Conservation (phyloP, 129 eudicot species). For the Heracleum sosnowskyi region DNA sequence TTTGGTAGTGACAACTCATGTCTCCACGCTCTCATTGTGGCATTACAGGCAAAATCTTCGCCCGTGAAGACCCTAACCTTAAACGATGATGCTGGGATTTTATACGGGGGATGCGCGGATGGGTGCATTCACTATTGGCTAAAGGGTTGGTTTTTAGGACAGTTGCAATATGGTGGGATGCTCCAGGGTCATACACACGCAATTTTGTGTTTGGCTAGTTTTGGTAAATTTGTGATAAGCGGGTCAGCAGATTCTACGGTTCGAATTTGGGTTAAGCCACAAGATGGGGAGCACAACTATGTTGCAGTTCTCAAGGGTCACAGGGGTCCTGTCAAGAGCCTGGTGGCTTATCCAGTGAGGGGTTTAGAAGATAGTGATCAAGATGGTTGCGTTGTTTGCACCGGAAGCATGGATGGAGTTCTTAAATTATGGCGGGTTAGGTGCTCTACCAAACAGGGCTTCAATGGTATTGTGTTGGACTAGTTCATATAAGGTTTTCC, state of each 20-base stretch:
- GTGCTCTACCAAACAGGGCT: not conserved
- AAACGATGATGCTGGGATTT: slow-evolving; percentile 23
- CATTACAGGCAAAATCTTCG: slow-evolving; percentile 34
- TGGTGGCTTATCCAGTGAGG: slow-evolving; percentile 19
- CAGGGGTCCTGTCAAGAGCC: slow-evolving; percentile 39
- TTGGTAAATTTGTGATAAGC: slow-evolving; percentile 26
- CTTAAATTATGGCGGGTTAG: slow-evolving; percentile 39
- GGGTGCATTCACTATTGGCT: slow-evolving; percentile 52
- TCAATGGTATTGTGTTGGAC: too few species aligned
- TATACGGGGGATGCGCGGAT: slow-evolving; percentile 48
- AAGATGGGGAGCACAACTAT: slow-evolving; percentile 33
- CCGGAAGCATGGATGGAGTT: slow-evolving; percentile 46
- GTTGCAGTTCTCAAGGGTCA: slow-evolving; percentile 39
- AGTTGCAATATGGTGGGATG: slow-evolving; percentile 39
- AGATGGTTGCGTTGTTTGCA: slow-evolving; percentile 42
- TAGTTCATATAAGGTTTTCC: too few species aligned
- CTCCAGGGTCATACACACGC: slow-evolving; percentile 50
- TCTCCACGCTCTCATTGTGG: slow-evolving; percentile 40
- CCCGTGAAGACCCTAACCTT: slow-evolving; percentile 38
- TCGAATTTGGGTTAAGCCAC: slow-evolving; percentile 33
- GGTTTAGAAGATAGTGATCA: slow-evolving; percentile 14
- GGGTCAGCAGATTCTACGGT: slow-evolving; percentile 47
- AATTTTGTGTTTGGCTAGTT: slow-evolving; percentile 36
- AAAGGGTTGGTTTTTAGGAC: slow-evolving; percentile 46
- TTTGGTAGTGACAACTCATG: slow-evolving; percentile 25